Evolutionary conservation across 2,329 filamentous ascomycete species (phyloP).

Genomic region (Beauveria rudraprayagi): DNA sequence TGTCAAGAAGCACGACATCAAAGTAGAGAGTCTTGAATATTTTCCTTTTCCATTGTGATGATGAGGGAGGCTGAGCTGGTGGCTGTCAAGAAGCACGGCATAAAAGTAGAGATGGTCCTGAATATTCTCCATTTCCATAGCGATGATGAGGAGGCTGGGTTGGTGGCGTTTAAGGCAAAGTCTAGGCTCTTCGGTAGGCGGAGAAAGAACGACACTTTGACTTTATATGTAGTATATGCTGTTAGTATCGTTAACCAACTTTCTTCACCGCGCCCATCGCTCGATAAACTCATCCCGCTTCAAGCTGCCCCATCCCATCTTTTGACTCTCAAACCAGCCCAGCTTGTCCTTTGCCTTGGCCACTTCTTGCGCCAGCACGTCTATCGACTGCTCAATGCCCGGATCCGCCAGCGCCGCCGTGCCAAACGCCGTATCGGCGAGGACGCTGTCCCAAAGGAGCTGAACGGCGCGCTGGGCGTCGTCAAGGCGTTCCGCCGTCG

Average conservation of each 20-base stretch:
- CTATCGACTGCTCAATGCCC: slow-evolving; percentile 44
- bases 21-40: no score
- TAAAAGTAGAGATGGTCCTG: no score
- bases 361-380: slow-evolving; percentile 37
- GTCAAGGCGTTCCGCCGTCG: slow-evolving; percentile 32
- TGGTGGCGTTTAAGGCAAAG: no score
- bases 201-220: no score
- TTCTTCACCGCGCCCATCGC: slow-evolving; percentile 21
- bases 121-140: no score
- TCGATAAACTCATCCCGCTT: slow-evolving; percentile 39
- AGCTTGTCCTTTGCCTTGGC: slow-evolving; percentile 32
- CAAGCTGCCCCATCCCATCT: slow-evolving; percentile 31
- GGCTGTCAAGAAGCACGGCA: no score
- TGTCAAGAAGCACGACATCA: no score
- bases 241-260: neutral
- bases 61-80: no score
- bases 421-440: slow-evolving; percentile 43
- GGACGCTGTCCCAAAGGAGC: slow-evolving; percentile 41
- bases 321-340: slow-evolving; percentile 29
- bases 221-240: neutral
- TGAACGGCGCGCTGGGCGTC: slow-evolving; percentile 42
- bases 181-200: no score
- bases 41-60: no score
- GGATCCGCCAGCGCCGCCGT: slow-evolving; percentile 42
- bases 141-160: no score